phyloP scores from a whole-genome alignment of 2,329 filamentous ascomycete species.

The Cladosporium colombiae region DNA sequence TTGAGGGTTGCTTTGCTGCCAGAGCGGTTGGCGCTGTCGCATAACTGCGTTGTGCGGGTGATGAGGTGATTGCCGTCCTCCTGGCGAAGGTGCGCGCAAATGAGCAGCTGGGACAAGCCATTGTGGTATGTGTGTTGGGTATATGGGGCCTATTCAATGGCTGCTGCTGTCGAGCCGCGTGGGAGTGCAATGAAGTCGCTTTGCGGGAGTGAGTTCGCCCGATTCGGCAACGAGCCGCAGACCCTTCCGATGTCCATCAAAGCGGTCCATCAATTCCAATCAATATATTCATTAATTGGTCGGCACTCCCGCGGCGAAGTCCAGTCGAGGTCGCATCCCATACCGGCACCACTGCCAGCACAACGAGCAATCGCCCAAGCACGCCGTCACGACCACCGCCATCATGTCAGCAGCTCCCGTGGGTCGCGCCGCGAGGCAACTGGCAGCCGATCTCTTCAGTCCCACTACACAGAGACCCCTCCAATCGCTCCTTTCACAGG shows the following conservation, averaged over 20 bases:
- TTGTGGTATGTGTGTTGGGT: slow-evolving; percentile 11
- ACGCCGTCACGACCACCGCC: slow-evolving; percentile 11
- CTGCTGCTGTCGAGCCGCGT: not conserved
- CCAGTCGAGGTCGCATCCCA: slow-evolving; percentile 4
- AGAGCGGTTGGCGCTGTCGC: not conserved
- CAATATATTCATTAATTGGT: slow-evolving; percentile 8
- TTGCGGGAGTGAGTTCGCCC: not conserved
- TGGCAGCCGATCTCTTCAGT: slow-evolving; percentile 22
- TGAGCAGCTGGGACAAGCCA: slow-evolving; percentile 20
- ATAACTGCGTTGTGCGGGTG: not conserved
- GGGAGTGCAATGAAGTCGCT: slow-evolving; percentile 9
- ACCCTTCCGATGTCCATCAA: not conserved
- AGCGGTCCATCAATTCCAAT: slow-evolving; percentile 9
- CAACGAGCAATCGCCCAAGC: slow-evolving; percentile 7
- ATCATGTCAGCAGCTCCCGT: slow-evolving; percentile 12
- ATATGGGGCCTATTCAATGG: not conserved
- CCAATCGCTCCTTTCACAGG: slow-evolving; percentile 27
- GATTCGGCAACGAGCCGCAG: slow-evolving; percentile 8
- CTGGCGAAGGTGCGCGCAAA: slow-evolving; percentile 16
- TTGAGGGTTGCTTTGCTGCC: slow-evolving; percentile 3
- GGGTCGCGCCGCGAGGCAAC: slow-evolving; percentile 15
- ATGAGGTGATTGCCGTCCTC: slow-evolving; percentile 3
- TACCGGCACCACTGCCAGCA: slow-evolving; percentile 4
- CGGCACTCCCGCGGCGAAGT: slow-evolving; percentile 15
- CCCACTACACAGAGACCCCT: slow-evolving; percentile 25